Percentiles rank a stretch among this genome's conserved stretches.
Conservation (phyloP, 1,139 yeast genomes). For the Pichia terricola region DNA sequence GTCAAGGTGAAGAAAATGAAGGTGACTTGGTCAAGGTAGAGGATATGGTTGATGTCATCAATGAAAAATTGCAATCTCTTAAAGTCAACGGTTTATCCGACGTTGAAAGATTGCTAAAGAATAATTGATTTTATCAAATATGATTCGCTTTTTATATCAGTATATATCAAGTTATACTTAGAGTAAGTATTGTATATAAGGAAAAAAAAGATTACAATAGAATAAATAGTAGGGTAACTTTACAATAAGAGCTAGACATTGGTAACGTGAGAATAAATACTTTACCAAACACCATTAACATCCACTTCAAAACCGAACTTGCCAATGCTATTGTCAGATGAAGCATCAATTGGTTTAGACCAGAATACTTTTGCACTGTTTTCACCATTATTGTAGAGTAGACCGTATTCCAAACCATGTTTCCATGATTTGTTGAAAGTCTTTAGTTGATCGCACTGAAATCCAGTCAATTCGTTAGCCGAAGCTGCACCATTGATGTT, state of each 20-base stretch:
- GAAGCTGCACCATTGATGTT: conserved; percentile 23
- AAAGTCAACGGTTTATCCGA: conserved; percentile 33
- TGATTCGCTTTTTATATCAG: too few species aligned
- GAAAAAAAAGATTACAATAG: neutral
- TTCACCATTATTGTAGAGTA: conserved; percentile 9
- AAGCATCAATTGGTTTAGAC: conserved; percentile 3
- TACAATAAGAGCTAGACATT: too few species aligned
- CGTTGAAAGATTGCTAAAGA: conserved; percentile 51
- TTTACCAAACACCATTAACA: conserved; percentile 12
- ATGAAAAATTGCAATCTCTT: conserved; percentile 38
- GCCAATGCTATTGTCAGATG: conserved; percentile 2
- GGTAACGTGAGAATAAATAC: too few species aligned
- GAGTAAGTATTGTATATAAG: too few species aligned
- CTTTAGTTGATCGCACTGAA: neutral
- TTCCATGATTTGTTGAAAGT: conserved; percentile 3
- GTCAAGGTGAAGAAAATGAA: conserved; percentile 81
- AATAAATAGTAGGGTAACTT: neutral
- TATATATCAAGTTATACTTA: too few species aligned
- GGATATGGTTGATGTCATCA: conserved; percentile 47
- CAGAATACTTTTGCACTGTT: conserved; percentile 11
- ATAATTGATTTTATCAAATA: conserved; percentile 26
- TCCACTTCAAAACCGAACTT: conserved; percentile 14
- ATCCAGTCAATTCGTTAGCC: conserved; percentile 5
- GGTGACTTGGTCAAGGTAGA: conserved; percentile 68
- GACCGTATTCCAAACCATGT: conserved; percentile 12